phyloP scores from a whole-genome alignment of 139 green algal species.

The Picochlorum costavermella region DNA sequence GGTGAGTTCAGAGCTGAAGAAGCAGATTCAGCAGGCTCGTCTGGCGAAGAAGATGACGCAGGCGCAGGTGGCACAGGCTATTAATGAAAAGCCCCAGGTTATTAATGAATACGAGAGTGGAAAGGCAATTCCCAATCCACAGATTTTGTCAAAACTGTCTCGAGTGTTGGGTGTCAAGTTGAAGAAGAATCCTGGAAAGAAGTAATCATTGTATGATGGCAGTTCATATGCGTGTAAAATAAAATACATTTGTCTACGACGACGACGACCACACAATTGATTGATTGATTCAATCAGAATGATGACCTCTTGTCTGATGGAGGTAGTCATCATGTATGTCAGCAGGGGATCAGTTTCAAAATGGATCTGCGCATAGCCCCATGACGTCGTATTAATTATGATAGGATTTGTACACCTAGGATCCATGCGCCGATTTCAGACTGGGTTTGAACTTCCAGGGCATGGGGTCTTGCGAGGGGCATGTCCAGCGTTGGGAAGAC shows the following conservation, averaged over 20 bases:
- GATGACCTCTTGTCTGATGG: not conserved
- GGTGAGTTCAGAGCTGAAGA: constrained; percentile 90
- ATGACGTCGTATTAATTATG: too few relatives aligned
- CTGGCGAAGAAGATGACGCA: constrained; percentile 96
- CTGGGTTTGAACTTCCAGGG: too few relatives aligned
- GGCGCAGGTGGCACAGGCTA: constrained; percentile 72
- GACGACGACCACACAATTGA: too few relatives aligned
- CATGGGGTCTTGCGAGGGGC: too few relatives aligned
- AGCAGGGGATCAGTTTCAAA: not conserved
- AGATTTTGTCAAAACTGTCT: constrained; percentile 82
- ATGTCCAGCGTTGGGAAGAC: not conserved
- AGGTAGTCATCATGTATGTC: not conserved
- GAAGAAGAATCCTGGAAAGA: constrained; percentile 44
- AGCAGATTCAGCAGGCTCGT: constrained; percentile 80
- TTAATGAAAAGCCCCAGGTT: constrained; percentile 95
- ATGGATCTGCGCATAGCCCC: not conserved
- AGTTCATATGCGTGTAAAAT: too few relatives aligned
- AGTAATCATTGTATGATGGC: constrained; percentile 8
- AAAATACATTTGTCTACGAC: too few relatives aligned
- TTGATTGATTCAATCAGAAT: too few relatives aligned
- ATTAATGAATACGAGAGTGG: constrained; percentile 82
- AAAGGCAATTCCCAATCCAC: constrained; percentile 93
- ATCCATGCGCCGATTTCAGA: too few relatives aligned
- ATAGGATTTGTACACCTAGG: too few relatives aligned
- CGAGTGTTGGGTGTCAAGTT: constrained; percentile 68